Base-by-base conservation (phyloP, 805 yeast species). In the Suhomyces sp. region DNA sequence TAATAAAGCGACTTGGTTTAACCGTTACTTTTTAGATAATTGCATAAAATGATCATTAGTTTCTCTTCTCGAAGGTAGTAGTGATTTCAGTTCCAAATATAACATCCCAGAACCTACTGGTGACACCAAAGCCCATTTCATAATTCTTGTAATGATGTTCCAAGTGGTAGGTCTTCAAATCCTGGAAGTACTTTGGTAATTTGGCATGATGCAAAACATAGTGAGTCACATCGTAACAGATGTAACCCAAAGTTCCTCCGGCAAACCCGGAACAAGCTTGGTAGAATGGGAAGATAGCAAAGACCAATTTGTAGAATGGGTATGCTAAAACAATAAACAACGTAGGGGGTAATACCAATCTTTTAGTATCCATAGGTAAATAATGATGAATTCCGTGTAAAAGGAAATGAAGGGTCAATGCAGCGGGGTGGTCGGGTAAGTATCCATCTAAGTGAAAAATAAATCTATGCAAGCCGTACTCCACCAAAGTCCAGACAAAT, bases 61-160 rank as follows among this genome's bases (percentile, higher is more conserved):
- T 51, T 42, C 59, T 60, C 60, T 71, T 76, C 51, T 72, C 59
- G 44, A 53, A 70, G 28, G 78, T 71, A 15, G 67, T 67, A 28
- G 75, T 72, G 51, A 88, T 69, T 46, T 79, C 82, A 25, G 98
- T 91, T 39, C 84, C 86, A 59, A 93, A 93, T 8, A 93, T 86
- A 18, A 65, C 74, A 61, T 93, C 98, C 98, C 98, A 93, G 64
- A 87, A 87, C 65, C 77, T 80, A 43, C 88, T 76, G 19, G 98
- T 88, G 44, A 93, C 98, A 48, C 99, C 99, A 50, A 90, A 93
- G 1, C 98, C 99, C 50, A 90, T 68, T 63, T 95, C 95, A 63
- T 87, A 93, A 65, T 93, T 91, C 70, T 91, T 90, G 72, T 93
- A 93, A 59, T 93, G 99, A 63, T 93, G 99, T 60, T 91, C 98